Evolutionary conservation across 768 basidiomycete species (phyloP), one percentile per base, ranked within the genome.

Genomic region (Macrolepiota dolichaula): DNA sequence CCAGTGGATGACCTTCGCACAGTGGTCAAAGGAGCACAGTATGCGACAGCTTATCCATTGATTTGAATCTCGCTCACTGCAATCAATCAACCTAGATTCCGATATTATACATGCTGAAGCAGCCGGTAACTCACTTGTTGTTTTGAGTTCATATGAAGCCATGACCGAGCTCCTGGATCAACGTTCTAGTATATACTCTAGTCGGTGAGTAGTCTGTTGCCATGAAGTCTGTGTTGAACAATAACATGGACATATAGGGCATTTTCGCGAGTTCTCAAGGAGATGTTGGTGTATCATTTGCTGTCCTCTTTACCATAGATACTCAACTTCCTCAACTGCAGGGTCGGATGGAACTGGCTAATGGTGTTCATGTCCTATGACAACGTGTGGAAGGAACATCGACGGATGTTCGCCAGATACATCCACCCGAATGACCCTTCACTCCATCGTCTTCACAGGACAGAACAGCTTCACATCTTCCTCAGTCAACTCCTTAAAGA

Each of bases 121-220:
- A 52, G 61, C 46, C 40, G 62, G 42, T 37, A 37, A 13, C 4
- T 59, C 56, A 9, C 13, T 67, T 15, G 51, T 80, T 5, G 24
- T 80, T 50, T 51, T 80, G 9, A 77, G 75, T 61, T 70, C 67
- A 0, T 54, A 57, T 13, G 66, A 73, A 13, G 61, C 66, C n/a
- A 71, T 76, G 3, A 64, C 72, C 32, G 80, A 81, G 27, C 71
- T 81, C 62, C 70, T 82, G 47, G 79, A 81, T 37, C 79, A 77
- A 63, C 75, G 78, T 46, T 79, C 78, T 10, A 68, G 76, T 17
- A 69, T 72, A 24, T 82, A 82, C 61, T 82, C 81, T 10, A 76
- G 78, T 61, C 73, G 79, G 36, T 75, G 5, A 32, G 29, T 32
- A n/a, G n/a, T 7, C 7, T 32, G 7, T 32, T 32, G 29, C 7